Base-by-base conservation (phyloP, 768 basidiomycete genomes). In the Lentinula sp. region DNA sequence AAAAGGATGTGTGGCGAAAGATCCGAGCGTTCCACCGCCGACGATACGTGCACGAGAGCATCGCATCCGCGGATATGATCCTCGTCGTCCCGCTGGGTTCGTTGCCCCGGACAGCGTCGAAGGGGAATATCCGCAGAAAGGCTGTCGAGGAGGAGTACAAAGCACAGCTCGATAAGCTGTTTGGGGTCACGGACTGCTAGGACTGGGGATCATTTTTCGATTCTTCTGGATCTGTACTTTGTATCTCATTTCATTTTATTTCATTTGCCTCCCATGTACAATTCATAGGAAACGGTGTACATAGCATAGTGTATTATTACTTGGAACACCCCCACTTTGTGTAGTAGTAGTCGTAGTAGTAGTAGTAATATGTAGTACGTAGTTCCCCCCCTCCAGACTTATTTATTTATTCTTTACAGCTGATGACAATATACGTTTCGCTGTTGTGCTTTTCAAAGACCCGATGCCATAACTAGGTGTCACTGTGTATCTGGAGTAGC, bases 41-140 rank as follows among this genome's bases (percentile, higher is more conserved):
- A 60, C 80, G 88, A 60, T 92, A 91, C 70, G 73, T 90, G 52
- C 90, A 92, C 72, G 90, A 92, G 70, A 86, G 89, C 43, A 86
- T 92, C 74, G 81, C 79, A 5, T 82, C 78, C 7, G 66, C 82
- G 4, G 79, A 86, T 50, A 81, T 89, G 79, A 80, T 92, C 62
- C 73, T 91, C 62, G 74, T 91, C 46, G 89, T 90, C 20, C 77
- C 83, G 33, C 74, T 76, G 43, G 79, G 81, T 28, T 59, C 87
- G 2, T 80, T 93, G 43, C 90, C 90, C 42, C 79, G 90, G 63
- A 92, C 90, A 0, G 85, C 84, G n/a, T 90, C 90, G 10, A 92
- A 92, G 74, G 90, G 90, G 28, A 92, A 91, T 67, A 87, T 92
- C 64, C 85, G 90, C 55, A 81, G 90, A 49, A 82, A 79, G 64